Evolutionary conservation across 768 basidiomycete species (phyloP).

Genomic region (Neoboletus brunneissimus): DNA sequence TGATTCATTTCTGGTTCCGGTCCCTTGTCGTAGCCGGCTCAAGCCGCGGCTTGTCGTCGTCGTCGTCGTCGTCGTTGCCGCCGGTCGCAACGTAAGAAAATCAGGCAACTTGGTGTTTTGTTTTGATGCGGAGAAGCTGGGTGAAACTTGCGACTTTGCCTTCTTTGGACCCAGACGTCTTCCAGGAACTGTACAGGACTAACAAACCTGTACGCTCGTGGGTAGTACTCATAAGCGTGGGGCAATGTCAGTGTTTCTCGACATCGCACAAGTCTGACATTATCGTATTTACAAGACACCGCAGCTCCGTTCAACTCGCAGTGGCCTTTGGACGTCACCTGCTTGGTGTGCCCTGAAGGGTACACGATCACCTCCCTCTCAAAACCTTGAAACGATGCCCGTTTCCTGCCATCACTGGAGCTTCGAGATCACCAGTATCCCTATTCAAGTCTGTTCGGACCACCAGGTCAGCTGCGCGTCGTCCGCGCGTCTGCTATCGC

Average conservation of each 20-base stretch:
- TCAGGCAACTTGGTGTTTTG: too few relatives aligned
- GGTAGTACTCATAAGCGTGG: not conserved
- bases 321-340: not conserved
- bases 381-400: not conserved
- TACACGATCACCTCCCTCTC: not conserved
- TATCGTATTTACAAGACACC: not conserved
- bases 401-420: not conserved
- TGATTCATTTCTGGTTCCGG: not conserved
- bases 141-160: not conserved
- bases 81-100: not conserved
- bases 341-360: not conserved
- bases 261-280: not conserved
- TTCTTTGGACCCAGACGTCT: not conserved
- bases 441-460: too few relatives aligned
- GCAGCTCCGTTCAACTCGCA: not conserved
- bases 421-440: not conserved
- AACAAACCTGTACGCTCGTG: not conserved
- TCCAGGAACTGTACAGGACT: not conserved
- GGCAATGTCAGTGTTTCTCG: not conserved
- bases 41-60: too few relatives aligned
- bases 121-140: too few relatives aligned
- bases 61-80: not conserved
- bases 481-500: slow-evolving; percentile 8
- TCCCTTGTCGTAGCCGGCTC: not conserved
- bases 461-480: not conserved